These are phyloP conservation scores for Solanum pimpinellifolium DNA, from an alignment of 257 asterid genomes.

Conservation along the genomic window DNA sequence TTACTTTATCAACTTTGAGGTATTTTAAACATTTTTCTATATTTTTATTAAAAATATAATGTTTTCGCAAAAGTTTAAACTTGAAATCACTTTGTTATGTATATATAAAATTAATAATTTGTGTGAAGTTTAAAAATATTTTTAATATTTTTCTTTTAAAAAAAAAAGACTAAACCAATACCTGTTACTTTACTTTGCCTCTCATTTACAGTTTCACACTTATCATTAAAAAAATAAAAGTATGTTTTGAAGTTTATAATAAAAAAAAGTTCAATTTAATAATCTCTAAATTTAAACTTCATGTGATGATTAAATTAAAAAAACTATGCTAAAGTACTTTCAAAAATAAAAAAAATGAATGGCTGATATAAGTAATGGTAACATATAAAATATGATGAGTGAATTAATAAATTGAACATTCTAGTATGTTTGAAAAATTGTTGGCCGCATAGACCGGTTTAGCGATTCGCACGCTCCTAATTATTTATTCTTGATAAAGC, in stretches of 20 bases:
- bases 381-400: neutral
- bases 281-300: too few relatives aligned
- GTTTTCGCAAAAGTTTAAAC: accelerated
- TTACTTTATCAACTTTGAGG: too few relatives aligned
- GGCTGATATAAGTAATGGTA: neutral
- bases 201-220: neutral
- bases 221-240: neutral
- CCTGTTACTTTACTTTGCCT: neutral
- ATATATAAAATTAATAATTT: too few relatives aligned
- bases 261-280: neutral
- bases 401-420: neutral
- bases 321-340: neutral
- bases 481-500: neutral
- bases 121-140: too few relatives aligned
- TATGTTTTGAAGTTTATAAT: too few relatives aligned
- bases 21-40: too few relatives aligned
- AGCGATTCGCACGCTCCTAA: neutral
- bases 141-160: too few relatives aligned
- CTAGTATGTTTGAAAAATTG: neutral
- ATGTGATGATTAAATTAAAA: neutral
- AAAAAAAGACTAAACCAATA: neutral
- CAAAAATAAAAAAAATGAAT: neutral
- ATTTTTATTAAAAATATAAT: too few relatives aligned
- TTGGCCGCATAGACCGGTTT: neutral
- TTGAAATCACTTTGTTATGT: too few relatives aligned